phyloP scores from a whole-genome alignment of 1,284 basidiomycete species.

The Marasmius fiardii region DNA sequence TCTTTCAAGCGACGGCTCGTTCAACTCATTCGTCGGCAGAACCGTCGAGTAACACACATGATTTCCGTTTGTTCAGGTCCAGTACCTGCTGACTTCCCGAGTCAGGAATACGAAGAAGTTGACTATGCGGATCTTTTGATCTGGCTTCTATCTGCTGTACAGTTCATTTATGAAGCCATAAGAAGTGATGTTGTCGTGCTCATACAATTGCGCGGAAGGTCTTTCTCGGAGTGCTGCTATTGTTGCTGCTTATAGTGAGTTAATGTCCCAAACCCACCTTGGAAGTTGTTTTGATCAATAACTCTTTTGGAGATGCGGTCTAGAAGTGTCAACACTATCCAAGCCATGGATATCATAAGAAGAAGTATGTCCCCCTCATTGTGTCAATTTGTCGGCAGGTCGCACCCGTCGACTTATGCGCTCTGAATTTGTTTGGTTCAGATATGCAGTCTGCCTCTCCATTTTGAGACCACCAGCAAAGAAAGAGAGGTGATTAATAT shows the following conservation, averaged over 20 bases:
- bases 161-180: slow-evolving; percentile 77
- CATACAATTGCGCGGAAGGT: slow-evolving; percentile 83
- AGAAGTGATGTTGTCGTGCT: slow-evolving; percentile 67
- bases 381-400: too few relatives aligned
- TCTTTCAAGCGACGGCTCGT: slow-evolving; percentile 67
- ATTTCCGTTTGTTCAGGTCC: slow-evolving; percentile 70
- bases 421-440: too few relatives aligned
- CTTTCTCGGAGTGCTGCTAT: slow-evolving; percentile 80
- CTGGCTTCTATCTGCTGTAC: slow-evolving; percentile 71
- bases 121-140: slow-evolving; percentile 83
- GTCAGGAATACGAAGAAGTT: slow-evolving; percentile 75
- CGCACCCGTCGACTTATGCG: too few relatives aligned
- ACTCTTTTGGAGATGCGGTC: slow-evolving; percentile 75
- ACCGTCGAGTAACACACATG: slow-evolving; percentile 72
- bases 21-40: slow-evolving; percentile 73
- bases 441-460: too few relatives aligned
- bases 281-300: slow-evolving; percentile 7
- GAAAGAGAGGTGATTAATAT: too few relatives aligned
- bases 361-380: slow-evolving; percentile 44
- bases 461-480: too few relatives aligned
- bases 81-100: slow-evolving; percentile 73
- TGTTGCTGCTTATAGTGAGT: slow-evolving; percentile 77
- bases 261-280: not conserved
- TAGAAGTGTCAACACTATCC: slow-evolving; percentile 49
- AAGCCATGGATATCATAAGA: slow-evolving; percentile 61